phyloP scores from a whole-genome alignment of 2,329 filamentous ascomycete genomes.

The Passalora sequoiae region DNA sequence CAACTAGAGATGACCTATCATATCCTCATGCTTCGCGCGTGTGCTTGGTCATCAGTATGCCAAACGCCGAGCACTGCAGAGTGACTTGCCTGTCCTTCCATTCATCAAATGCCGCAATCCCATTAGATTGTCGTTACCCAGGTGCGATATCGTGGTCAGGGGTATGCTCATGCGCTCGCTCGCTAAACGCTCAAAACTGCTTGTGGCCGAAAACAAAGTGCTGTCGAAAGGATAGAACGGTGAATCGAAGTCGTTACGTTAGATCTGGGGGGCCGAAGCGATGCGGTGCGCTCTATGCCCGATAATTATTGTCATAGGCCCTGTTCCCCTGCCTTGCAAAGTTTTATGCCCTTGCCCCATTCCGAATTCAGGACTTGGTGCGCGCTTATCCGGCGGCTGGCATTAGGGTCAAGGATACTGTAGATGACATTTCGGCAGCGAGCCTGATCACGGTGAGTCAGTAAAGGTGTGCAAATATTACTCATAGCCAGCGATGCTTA shows the following conservation, averaged over 20 bases:
- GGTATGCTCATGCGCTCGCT: conserved; percentile 6
- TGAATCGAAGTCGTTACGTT: conserved; percentile 6
- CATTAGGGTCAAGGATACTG: conserved; percentile 93
- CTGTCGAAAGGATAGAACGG: conserved; percentile 3
- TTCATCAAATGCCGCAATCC: conserved; percentile 1
- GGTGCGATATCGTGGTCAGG: neutral
- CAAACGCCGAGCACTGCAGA: neutral
- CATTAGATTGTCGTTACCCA: neutral
- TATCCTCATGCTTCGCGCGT: neutral
- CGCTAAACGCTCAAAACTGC: conserved; percentile 9
- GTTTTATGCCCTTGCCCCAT: conserved; percentile 95
- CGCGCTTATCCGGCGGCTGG: conserved; percentile 83
- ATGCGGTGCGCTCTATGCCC: conserved; percentile 17
- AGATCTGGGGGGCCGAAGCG: conserved; percentile 14
- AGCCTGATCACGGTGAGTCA: conserved; percentile 54
- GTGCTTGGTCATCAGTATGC: neutral
- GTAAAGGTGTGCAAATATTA: too few relatives aligned
- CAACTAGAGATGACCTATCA: neutral
- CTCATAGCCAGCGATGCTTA: conserved; percentile 53
- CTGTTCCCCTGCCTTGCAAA: conserved; percentile 95
- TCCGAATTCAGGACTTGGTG: conserved; percentile 97
- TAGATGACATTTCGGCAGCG: conserved; percentile 98
- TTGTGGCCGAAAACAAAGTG: neutral
- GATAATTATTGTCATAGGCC: conserved; percentile 59
- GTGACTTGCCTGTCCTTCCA: too few relatives aligned